Evolutionary conservation across 1,284 basidiomycete species (phyloP), one percentile per base, ranked within the genome.

Genomic region (Cutaneotrichosporon mucoides): DNA sequence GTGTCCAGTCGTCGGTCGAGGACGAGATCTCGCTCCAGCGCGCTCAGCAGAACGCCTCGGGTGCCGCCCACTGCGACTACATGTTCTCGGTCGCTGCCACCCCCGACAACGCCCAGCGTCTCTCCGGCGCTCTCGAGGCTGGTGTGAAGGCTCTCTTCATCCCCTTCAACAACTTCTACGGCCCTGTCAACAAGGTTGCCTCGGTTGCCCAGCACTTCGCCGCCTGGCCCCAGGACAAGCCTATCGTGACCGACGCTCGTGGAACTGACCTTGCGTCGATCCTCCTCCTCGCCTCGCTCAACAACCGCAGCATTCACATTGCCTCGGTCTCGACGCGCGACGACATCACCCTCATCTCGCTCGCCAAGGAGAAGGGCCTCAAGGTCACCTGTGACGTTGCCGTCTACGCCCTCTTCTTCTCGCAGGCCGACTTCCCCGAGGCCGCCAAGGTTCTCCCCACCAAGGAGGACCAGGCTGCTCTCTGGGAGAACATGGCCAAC

Each of bases 341-440:
- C 62, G 96, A 99, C 75, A 83, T 99, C 57, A 81, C 89, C 43
- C 81, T 99, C 60, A 98, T 99, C 73, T 87, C 89, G 6, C 83
- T 99, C 53, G 92, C 91, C 83, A 99, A 99, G 81, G 88, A 88
- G 56, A 96, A 95, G 81, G 84, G 89, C 35, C 84, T 99, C 68
- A 88, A 90, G 72, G 95, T 98, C 60, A 98, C 94, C 2, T 98
- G 95, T 76, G 96, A 99, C 70, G 92, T 97, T 40, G 87, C 93
- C 8, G 84, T 98, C 53, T 98, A 92, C 78, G 85, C 91, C 9
- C 82, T 99, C 61, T 98, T 97, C 85, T 94, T 93, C 80, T 86
- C 85, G 33, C 83, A 82, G 57, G 87, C 89, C 64, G 84, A 89
- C 66, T 93, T 85, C 80, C 86, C 86, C 5, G 79, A 79, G 2